Evolutionary conservation across 2,329 filamentous ascomycete genomes (phyloP), one percentile per base, ranked within the genome.

Genomic region (Colletotrichum noveboracense): DNA sequence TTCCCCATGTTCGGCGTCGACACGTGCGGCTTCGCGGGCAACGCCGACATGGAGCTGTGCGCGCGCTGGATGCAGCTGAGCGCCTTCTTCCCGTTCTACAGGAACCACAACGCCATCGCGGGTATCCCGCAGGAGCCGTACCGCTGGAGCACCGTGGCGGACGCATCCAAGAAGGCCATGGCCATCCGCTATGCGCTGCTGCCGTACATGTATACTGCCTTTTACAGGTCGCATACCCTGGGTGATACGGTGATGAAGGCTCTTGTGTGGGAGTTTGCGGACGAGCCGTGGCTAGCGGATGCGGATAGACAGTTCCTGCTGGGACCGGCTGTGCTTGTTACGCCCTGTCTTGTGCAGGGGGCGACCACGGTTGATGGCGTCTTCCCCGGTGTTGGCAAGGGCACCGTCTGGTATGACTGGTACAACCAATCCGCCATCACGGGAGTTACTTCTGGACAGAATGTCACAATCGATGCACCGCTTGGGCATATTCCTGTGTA

Each of bases 81-180:
- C 1, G 93, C 93, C 13, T 95, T 95, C 87, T 95, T 95, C 85
- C 93, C 93, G 8, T 95, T 95, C 85, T 95, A 95, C 85, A 88
- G 94, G 30, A 95, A 95, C 83, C 94, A 96, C 86, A 95, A 95
- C 80, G 86, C 86, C 5, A 84, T 94, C 2, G 88, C 87, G 1
- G 89, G 91, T 13, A 88, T 88, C 66, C 81, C 89, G 0, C 94
- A 96, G 81, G 94, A 96, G 83, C 93, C 94, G 0, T 96, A 94
- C 80, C 81, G 89, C 18, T 96, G 94, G 94, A 86, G 86, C 5
- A 89, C 89, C 2, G 94, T 95, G 2, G 89, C 89, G 4, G 89
- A 91, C 6, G 93, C 94, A 0, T 88, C 90, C n/a, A 90, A 89
- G 77, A 86, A 83, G 0, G 94, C 93, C 2, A 95, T 95, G 91